These are phyloP conservation scores for Taphrina betulina DNA, from an alignment of 1,139 yeast genomes.

Conservation along the genomic window DNA sequence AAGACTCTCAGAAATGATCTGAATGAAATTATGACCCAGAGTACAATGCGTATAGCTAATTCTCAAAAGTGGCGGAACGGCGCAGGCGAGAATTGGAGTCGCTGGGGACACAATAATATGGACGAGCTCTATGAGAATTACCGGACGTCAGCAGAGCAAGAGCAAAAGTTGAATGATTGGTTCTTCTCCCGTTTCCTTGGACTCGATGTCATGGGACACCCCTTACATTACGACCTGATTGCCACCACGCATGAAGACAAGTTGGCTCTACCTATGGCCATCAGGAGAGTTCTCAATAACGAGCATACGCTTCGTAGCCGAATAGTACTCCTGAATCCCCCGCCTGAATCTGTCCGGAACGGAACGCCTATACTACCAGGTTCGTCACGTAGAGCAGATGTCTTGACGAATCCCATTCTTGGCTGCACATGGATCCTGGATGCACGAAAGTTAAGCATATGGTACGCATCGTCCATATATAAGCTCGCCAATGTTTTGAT, in stretches of 20 bases:
- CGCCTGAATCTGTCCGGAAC: constrained; percentile 1
- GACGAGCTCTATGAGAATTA: constrained; percentile 20
- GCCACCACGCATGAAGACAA: constrained; percentile 15
- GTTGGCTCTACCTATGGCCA: constrained; percentile 7
- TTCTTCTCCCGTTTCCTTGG: constrained; percentile 18
- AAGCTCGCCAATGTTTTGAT: constrained; percentile 17
- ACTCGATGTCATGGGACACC: constrained; percentile 15
- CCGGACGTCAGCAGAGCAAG: constrained; percentile 15
- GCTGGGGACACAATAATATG: constrained; percentile 27
- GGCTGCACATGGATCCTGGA: constrained; percentile 28
- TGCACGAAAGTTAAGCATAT: constrained; percentile 20
- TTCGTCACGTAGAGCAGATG: constrained; percentile 9
- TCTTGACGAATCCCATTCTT: constrained; percentile 12
- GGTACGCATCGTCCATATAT: constrained; percentile 24
- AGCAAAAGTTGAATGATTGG: constrained; percentile 10
- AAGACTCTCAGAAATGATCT: constrained; percentile 2
- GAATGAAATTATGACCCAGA: constrained; percentile 5
- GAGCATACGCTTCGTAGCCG: constrained; percentile 27
- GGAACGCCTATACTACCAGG: neutral
- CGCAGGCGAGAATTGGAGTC: constrained; percentile 21
- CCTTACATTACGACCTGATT: constrained; percentile 19
- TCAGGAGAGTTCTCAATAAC: constrained; percentile 24
- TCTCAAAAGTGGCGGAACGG: constrained; percentile 27
- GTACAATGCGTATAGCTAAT: constrained; percentile 1
- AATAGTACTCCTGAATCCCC: constrained; percentile 10